Evolutionary conservation across 495 filamentous ascomycete genomes (phyloP).

Genomic region (Aspergillus nidulans): DNA sequence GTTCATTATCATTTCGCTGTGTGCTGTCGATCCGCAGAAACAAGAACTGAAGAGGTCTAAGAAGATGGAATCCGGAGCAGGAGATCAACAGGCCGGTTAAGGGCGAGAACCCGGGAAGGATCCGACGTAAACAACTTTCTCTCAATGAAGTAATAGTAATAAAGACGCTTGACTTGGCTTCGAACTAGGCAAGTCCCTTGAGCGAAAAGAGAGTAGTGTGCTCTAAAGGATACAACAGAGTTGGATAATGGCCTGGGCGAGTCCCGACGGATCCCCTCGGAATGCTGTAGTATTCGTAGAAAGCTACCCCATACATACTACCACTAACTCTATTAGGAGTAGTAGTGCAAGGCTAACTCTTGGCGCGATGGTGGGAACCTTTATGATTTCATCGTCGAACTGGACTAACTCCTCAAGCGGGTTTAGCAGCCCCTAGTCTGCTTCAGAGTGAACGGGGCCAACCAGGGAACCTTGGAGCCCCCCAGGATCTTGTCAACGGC

Average conservation of each 20-base stretch:
- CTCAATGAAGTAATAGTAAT: not conserved
- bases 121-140: not conserved
- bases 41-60: not conserved
- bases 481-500: not conserved
- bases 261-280: not conserved
- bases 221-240: not conserved
- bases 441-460: not conserved
- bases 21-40: not conserved
- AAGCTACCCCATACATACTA: no score
- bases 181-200: not conserved
- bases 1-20: no score
- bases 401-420: not conserved
- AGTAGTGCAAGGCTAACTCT: not conserved
- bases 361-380: not conserved
- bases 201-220: conserved; percentile 1
- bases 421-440: conserved; percentile 1
- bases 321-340: no score
- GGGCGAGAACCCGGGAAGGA: not conserved
- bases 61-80: not conserved
- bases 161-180: not conserved
- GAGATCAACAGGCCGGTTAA: not conserved
- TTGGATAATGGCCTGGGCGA: not conserved
- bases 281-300: not conserved
- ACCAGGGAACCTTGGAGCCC: not conserved
- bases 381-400: conserved; percentile 1